Base-by-base conservation (phyloP, 2,329 filamentous ascomycete genomes). In the Ascochyta koolunga region DNA sequence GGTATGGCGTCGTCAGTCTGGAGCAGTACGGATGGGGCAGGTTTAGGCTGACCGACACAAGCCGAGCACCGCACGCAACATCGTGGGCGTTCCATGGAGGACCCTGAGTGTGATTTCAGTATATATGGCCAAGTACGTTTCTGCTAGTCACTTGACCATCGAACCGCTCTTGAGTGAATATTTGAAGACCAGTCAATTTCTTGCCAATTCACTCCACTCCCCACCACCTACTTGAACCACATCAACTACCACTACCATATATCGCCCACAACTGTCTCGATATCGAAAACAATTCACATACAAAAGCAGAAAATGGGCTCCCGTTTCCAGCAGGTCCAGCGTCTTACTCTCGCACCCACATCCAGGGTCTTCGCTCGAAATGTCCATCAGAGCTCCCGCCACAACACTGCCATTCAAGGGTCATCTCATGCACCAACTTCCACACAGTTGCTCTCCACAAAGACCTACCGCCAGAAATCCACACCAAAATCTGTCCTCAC, bases 401-500 rank as follows among this genome's bases (percentile, higher is more conserved):
- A 62, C 47, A 54, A 71, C 65, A 68, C 67, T 46, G 66, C 70
- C 15, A 40, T 69, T 6, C 67, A 62, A 32, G 57, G 65, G 19
- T 56, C 65, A 33, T 43, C 64, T 36, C 58, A 61, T 35, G 42
- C 61, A 9, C 32, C 60, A 10, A 42, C 53, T 15, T 18, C 59
- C 21, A 46, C 64, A 48, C 60, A 67, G 10, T 51, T 67, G 5
- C 46, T 68, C 19, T 56, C 64, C 19, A 58, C 57, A 31, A 57
- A 49, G 16, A 32, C 57, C 27, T 54, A 61, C 18, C 16, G 55
- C 18, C 58, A 60, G 11, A 37, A 53, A 47, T 50, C 57, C 3
- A 50, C 58, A 44, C 47, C 57, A n/a, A 61, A 61, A 39, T 37
- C 66, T 4, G 58, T 86, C 1, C 80, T 92, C 19, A 84, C 87